Conservation (phyloP, 2,329 filamentous ascomycete genomes). For the Microascus cirrosus region DNA sequence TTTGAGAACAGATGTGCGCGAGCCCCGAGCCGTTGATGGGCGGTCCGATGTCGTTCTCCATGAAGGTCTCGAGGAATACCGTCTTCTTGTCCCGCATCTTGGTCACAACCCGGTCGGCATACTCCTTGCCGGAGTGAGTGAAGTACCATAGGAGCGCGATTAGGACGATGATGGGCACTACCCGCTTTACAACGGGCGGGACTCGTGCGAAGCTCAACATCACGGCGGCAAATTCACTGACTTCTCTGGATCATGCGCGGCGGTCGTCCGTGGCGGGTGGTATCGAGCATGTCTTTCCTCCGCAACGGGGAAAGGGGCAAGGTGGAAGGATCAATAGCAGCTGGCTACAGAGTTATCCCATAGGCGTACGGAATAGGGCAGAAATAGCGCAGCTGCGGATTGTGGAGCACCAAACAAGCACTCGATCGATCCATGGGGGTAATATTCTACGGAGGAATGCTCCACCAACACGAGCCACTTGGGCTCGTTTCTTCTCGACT, state of each 20-base stretch:
- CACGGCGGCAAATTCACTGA: not conserved
- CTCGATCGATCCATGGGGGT: too few species aligned
- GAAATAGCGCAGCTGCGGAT: too few species aligned
- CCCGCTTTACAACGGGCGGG: not conserved
- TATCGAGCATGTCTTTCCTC: not conserved
- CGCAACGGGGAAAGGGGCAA: not conserved
- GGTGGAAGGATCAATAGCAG: not conserved
- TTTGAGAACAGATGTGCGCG: conserved; percentile 20
- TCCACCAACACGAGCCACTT: too few species aligned
- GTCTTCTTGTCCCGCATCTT: conserved; percentile 18
- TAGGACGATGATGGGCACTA: conserved; percentile 6
- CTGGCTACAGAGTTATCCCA: too few species aligned
- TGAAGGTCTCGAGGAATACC: conserved; percentile 20
- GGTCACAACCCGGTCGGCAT: conserved; percentile 13
- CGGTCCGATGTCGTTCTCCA: conserved; percentile 20
- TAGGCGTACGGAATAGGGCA: too few species aligned
- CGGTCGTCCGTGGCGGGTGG: not conserved
- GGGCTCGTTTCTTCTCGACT: too few species aligned
- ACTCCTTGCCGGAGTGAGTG: conserved; percentile 10
- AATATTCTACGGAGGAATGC: too few species aligned
- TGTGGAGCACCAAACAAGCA: too few species aligned
- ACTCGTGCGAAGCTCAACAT: not conserved
- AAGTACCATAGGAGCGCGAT: conserved; percentile 15
- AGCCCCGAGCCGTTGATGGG: conserved; percentile 18
- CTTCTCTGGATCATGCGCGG: not conserved